These are phyloP conservation scores for Ceratocystis cubensis DNA, from an alignment of 2,329 filamentous ascomycete genomes.

Conservation along the genomic window DNA sequence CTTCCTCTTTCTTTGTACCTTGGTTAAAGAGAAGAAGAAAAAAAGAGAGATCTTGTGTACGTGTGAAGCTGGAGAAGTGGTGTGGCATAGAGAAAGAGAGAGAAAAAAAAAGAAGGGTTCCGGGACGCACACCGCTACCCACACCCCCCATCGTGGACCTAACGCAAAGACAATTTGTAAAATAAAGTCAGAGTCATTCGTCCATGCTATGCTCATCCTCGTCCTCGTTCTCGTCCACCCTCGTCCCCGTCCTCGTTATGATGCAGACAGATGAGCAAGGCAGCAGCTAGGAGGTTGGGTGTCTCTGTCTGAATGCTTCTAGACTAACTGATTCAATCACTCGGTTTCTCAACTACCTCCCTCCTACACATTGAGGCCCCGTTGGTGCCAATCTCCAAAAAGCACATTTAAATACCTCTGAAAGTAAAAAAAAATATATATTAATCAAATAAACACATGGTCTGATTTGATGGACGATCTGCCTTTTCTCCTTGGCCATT, in stretches of 20 bases:
- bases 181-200: too few species aligned
- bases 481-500: neutral
- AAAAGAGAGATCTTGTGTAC: too few species aligned
- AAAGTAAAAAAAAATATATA: too few species aligned
- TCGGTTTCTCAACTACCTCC: neutral
- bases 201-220: too few species aligned
- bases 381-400: neutral
- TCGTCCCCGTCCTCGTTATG: neutral
- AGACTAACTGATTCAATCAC: neutral
- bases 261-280: neutral
- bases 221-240: neutral
- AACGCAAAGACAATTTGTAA: neutral
- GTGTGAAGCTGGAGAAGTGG: neutral
- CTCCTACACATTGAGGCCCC: neutral
- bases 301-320: too few species aligned
- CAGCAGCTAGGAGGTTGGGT: neutral
- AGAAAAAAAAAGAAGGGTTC: too few species aligned
- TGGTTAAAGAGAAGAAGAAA: too few species aligned
- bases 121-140: neutral
- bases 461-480: conserved; percentile 4
- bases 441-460: neutral
- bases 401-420: neutral
- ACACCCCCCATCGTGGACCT: neutral
- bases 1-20: too few species aligned
- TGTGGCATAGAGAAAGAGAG: neutral